phyloP scores from a whole-genome alignment of 768 basidiomycete genomes.

The Psilocybe subaeruginosa region DNA sequence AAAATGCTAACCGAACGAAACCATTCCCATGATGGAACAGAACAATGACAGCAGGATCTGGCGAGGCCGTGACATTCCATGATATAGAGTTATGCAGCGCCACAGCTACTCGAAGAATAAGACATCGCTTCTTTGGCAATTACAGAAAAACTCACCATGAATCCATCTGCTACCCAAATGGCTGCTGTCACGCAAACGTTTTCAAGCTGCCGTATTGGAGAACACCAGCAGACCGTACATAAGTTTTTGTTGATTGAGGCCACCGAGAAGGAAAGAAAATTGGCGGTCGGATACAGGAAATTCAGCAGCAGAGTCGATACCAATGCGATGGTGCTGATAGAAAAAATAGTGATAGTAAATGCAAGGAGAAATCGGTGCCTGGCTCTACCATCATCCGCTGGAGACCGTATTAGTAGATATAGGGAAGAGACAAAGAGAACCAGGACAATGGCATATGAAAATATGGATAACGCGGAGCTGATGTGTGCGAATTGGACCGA shows the following conservation, averaged over 20 bases:
- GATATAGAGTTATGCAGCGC: background rate
- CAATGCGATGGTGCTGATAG: background rate
- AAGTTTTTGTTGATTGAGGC: background rate
- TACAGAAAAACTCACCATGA: slow-evolving; percentile 5
- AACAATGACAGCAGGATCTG: background rate
- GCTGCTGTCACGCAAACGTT: slow-evolving; percentile 1
- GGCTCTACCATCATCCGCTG: background rate
- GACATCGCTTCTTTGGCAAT: background rate
- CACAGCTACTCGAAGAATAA: background rate
- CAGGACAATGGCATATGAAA: background rate
- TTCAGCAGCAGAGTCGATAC: background rate
- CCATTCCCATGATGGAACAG: background rate
- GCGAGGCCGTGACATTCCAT: background rate
- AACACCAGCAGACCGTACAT: background rate
- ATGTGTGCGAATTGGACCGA: background rate
- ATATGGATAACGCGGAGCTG: background rate
- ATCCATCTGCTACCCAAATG: slow-evolving; percentile 12
- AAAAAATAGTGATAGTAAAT: background rate
- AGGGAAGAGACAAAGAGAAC: background rate
- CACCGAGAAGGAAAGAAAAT: background rate
- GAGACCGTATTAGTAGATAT: background rate
- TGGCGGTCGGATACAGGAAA: background rate
- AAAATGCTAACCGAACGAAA: background rate
- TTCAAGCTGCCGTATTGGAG: background rate
- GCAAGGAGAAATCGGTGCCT: background rate